Percentiles rank a stretch among this genome's conserved stretches.
phyloP scores from a whole-genome alignment of 2,329 filamentous ascomycete species.

The Hymenoscyphus linearis region DNA sequence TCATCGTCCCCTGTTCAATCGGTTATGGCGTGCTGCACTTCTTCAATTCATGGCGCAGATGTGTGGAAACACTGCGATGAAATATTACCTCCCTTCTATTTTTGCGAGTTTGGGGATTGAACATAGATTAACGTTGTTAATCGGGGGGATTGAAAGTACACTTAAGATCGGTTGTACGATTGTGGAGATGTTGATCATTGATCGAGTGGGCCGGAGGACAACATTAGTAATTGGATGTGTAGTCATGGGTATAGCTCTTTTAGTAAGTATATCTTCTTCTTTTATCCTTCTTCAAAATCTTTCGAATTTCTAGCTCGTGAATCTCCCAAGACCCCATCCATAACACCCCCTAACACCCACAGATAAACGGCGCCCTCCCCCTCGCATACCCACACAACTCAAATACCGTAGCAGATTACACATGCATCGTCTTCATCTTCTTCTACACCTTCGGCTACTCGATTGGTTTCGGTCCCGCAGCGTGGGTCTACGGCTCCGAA shows the following conservation, averaged over 20 bases:
- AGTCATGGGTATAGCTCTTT: conserved; percentile 48
- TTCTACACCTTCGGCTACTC: conserved; percentile 54
- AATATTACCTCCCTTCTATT: conserved; percentile 53
- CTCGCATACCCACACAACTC: conserved; percentile 45
- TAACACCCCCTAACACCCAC: background rate
- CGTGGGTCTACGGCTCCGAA: conserved; percentile 57
- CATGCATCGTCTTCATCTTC: conserved; percentile 52
- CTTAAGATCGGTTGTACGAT: conserved; percentile 52
- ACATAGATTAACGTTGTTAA: conserved; percentile 44
- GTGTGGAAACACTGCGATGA: conserved; percentile 55
- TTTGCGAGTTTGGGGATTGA: conserved; percentile 46
- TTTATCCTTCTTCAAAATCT: background rate
- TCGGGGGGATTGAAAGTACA: conserved; percentile 51
- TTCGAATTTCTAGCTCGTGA: background rate
- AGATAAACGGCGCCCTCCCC: conserved; percentile 51
- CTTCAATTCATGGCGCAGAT: conserved; percentile 57
- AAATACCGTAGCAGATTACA: conserved; percentile 43
- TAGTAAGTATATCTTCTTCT: conserved; percentile 37
- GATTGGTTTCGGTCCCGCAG: conserved; percentile 50
- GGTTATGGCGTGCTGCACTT: conserved; percentile 51
- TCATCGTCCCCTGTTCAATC: conserved; percentile 42
- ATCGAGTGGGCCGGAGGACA: conserved; percentile 43
- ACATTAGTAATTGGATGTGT: conserved; percentile 45
- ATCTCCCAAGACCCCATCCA: background rate
- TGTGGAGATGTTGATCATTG: conserved; percentile 52